Percentiles rank a stretch among this genome's conserved stretches.
These are phyloP conservation scores for Suillus ampliporus DNA, from an alignment of 768 basidiomycete genomes.

Conservation along the genomic window DNA sequence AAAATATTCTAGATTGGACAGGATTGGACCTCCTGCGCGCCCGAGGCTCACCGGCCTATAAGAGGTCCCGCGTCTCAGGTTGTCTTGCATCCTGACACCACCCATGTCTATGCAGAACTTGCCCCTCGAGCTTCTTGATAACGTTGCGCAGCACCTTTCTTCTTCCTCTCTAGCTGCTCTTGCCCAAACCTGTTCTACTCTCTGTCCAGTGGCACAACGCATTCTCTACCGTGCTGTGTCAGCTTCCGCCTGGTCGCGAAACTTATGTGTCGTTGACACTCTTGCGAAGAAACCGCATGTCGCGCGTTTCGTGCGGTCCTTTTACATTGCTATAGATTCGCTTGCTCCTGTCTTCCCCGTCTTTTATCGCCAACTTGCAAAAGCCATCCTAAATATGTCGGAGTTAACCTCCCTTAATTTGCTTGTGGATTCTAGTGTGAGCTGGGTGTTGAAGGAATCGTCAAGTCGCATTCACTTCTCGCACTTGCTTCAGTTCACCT, in stretches of 20 bases:
- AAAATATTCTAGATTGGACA: slow-evolving; percentile 19
- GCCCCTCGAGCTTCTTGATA: slow-evolving; percentile 68
- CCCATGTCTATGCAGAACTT: slow-evolving; percentile 54
- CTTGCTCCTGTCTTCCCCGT: slow-evolving; percentile 44
- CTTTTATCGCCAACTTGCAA: slow-evolving; percentile 55
- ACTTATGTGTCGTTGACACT: slow-evolving; percentile 55
- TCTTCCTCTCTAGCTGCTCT: slow-evolving; percentile 51
- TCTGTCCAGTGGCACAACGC: slow-evolving; percentile 59
- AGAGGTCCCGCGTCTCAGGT: slow-evolving; percentile 13
- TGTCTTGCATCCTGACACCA: slow-evolving; percentile 11
- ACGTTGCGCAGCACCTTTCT: slow-evolving; percentile 47
- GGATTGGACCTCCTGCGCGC: slow-evolving; percentile 8
- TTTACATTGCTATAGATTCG: slow-evolving; percentile 58
- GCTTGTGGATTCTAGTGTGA: slow-evolving; percentile 50
- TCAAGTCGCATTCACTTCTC: slow-evolving; percentile 41
- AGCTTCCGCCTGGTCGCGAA: slow-evolving; percentile 49
- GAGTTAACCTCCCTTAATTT: slow-evolving; percentile 59
- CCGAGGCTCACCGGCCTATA: slow-evolving; percentile 16
- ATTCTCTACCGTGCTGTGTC: slow-evolving; percentile 66
- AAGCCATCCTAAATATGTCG: slow-evolving; percentile 65
- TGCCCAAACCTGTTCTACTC: slow-evolving; percentile 46
- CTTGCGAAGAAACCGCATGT: slow-evolving; percentile 63
- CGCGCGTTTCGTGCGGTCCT: slow-evolving; percentile 65
- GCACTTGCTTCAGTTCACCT: slow-evolving; percentile 59
- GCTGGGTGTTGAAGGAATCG: slow-evolving; percentile 56